Base-by-base conservation (phyloP, 805 yeast genomes). In the Myxozyma neglecta region DNA sequence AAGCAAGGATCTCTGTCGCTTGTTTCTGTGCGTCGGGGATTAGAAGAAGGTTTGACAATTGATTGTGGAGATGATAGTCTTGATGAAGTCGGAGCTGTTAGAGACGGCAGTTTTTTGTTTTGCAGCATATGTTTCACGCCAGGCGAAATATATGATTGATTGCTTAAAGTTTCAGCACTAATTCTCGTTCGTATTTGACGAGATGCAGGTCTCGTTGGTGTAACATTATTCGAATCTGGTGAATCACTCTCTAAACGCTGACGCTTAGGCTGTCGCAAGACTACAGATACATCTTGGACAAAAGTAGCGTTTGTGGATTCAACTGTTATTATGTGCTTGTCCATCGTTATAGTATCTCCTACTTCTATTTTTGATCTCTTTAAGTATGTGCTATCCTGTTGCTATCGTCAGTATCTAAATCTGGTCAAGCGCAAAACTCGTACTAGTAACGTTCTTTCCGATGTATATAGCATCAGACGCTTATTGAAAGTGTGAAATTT, bases 391-490 rank as follows among this genome's bases (percentile, higher is more conserved):
- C 61, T 65, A 52, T 49, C 65, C 58, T 63, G 44, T 5, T 14
- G 6, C n/a, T n/a, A 47, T 47, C 14, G 40, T 16, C 35, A 37
- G 8, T 42, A 42, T 8, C 7, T 24, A 6, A 10, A 18, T 9
- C 11, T 13, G n/a, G 47, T 8, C 34, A 11, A 20, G 18, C 29
- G 61, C 59, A 45, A 40, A 53, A 58, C 11, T n/a, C 61, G 36
- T 46, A 60, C 73, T 1, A 70, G 57, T 40, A 64, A 58, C n/a
- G 51, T 18, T n/a, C 73, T 69, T 0, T 59, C 61, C 10, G 70
- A 71, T 53, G 75, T 75, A 42, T 66, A 62, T 10, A 75, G 66
- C 52, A 70, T 58, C 13, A 71, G 67, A n/a, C 72, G 67, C 29
- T 56, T 54, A 57, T 70, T 68, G 58, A 67, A 63, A 4, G 49